phyloP scores from a whole-genome alignment of 2,329 filamentous ascomycete species.

The Clarireedia monteithiana region DNA sequence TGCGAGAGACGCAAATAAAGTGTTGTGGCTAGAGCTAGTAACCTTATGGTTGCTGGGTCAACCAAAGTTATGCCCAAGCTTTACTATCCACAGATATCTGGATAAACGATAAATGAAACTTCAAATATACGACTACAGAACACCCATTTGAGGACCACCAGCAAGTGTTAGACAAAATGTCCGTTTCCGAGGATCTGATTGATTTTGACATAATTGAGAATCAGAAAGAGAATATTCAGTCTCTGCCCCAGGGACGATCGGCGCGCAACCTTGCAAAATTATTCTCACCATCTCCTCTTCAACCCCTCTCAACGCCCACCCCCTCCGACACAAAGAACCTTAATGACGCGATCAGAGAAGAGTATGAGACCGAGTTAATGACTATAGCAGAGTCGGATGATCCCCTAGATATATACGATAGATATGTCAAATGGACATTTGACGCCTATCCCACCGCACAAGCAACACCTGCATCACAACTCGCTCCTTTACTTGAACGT shows the following conservation, averaged over 20 bases:
- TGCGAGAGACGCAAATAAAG: too few relatives aligned
- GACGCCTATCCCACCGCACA: constrained; percentile 93
- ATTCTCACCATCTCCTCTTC: constrained; percentile 60
- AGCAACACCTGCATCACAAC: constrained; percentile 83
- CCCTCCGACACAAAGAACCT: constrained; percentile 67
- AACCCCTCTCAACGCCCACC: constrained; percentile 53
- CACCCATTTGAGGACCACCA: constrained; percentile 9
- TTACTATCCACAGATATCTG: too few relatives aligned
- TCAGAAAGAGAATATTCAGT: constrained; percentile 97
- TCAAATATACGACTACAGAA: not conserved
- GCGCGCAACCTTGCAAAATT: constrained; percentile 80
- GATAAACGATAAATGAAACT: too few relatives aligned
- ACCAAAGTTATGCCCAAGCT: too few relatives aligned
- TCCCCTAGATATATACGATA: constrained; percentile 88
- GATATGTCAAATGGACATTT: constrained; percentile 94
- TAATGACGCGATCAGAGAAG: constrained; percentile 70
- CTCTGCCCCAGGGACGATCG: constrained; percentile 79
- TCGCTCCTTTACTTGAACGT: constrained; percentile 81
- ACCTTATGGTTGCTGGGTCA: too few relatives aligned
- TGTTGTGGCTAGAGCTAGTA: too few relatives aligned
- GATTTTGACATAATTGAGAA: constrained; percentile 90
- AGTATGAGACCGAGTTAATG: constrained; percentile 78
- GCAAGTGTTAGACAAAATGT: constrained; percentile 30
- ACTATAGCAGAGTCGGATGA: constrained; percentile 83
- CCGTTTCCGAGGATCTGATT: constrained; percentile 48